phyloP scores from a whole-genome alignment of 2,329 filamentous ascomycete genomes.

The Penicillium crustosum region DNA sequence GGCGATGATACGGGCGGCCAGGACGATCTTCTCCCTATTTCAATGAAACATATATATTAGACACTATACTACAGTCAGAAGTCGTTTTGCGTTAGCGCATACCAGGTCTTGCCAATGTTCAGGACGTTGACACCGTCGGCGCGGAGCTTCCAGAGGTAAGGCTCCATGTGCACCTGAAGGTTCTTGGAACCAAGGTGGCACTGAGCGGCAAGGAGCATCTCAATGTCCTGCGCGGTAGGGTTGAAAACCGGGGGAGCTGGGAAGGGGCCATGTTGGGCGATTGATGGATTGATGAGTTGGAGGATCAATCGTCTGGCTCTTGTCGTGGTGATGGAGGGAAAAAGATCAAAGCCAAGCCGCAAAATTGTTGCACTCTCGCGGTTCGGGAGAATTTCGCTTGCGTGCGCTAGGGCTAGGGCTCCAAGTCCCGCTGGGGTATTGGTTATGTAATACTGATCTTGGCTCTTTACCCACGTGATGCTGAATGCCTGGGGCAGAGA shows the following conservation, averaged over 20 bases:
- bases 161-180: constrained; percentile 98
- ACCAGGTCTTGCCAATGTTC: constrained; percentile 99
- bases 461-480: neutral
- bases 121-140: constrained; percentile 97
- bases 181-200: constrained; percentile 98
- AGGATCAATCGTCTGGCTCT: constrained; percentile 50
- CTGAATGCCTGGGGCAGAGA: neutral
- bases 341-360: constrained; percentile 33
- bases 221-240: constrained; percentile 96
- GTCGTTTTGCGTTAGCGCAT: constrained; percentile 40
- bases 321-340: constrained; percentile 40
- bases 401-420: constrained; percentile 42
- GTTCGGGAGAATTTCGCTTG: constrained; percentile 40
- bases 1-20: constrained; percentile 97
- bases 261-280: constrained; percentile 85
- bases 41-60: constrained; percentile 23
- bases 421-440: neutral
- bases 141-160: constrained; percentile 99
- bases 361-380: constrained; percentile 29
- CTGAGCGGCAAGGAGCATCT: constrained; percentile 98
- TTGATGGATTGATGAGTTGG: constrained; percentile 46
- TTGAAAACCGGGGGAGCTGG: constrained; percentile 93
- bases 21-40: constrained; percentile 96
- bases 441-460: constrained; percentile 6
- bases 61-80: constrained; percentile 4